phyloP scores from a whole-genome alignment of 2,329 filamentous ascomycete genomes.

The Neophaeococcomyces mojaviensis region DNA sequence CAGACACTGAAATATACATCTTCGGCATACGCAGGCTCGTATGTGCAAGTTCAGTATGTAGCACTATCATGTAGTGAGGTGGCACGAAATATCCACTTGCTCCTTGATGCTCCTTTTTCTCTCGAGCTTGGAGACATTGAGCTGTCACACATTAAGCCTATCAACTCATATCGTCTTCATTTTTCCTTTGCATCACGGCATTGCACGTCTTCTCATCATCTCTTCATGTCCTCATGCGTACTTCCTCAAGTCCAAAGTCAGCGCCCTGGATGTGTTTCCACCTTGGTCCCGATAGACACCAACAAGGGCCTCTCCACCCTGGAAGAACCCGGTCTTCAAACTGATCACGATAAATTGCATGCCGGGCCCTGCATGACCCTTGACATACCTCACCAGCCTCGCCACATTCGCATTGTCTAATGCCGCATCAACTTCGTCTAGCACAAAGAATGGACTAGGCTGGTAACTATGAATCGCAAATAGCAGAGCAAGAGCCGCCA shows the following conservation, averaged over 20 bases:
- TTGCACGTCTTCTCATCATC: not conserved
- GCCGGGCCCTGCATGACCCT: slow-evolving; percentile 85
- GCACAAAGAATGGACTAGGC: slow-evolving; percentile 91
- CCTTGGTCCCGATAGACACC: slow-evolving; percentile 93
- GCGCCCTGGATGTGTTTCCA: slow-evolving; percentile 80
- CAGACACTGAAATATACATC: no score
- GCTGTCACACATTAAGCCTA: no score
- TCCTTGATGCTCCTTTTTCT: no score
- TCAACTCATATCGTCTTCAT: no score
- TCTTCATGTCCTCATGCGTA: slow-evolving; percentile 12
- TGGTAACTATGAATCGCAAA: slow-evolving; percentile 97
- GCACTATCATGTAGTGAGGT: no score
- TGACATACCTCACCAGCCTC: slow-evolving; percentile 93
- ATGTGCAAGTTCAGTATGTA: no score
- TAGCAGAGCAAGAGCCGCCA: slow-evolving; percentile 90
- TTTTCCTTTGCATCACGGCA: not conserved
- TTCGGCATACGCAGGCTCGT: no score
- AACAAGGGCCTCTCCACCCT: slow-evolving; percentile 90
- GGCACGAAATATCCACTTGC: no score
- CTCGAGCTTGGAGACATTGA: no score
- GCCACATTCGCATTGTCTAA: slow-evolving; percentile 97
- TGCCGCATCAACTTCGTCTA: slow-evolving; percentile 95
- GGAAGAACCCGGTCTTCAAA: slow-evolving; percentile 90
- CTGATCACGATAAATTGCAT: slow-evolving; percentile 99
- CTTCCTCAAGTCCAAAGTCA: slow-evolving; percentile 85